Percentiles rank a stretch among this genome's conserved stretches.
phyloP scores from a whole-genome alignment of 1,139 yeast genomes.

The Kurtzmaniella quercitrusa region DNA sequence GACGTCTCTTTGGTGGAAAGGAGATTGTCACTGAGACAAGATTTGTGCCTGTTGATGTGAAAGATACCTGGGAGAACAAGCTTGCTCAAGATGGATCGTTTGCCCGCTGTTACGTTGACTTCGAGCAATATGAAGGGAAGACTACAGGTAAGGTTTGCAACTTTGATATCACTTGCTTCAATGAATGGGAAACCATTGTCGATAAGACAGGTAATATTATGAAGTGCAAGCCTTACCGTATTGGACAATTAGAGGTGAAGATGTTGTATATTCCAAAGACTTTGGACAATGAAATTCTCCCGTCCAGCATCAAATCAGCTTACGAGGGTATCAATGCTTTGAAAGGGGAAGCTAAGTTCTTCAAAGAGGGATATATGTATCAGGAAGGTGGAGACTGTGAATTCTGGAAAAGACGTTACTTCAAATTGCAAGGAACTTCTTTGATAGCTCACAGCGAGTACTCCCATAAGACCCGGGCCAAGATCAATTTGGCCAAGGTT shows the following conservation, averaged over 20 bases:
- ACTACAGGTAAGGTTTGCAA: constrained; percentile 51
- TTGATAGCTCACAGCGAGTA: constrained; percentile 64
- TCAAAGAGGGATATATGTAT: constrained; percentile 58
- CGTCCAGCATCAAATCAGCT: constrained; percentile 61
- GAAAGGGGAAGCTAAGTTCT: constrained; percentile 30
- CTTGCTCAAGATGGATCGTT: constrained; percentile 86
- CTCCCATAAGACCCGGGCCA: constrained; percentile 59
- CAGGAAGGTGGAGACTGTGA: constrained; percentile 81
- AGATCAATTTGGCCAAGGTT: constrained; percentile 61
- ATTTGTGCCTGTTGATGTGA: constrained; percentile 46
- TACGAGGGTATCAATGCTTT: constrained; percentile 48
- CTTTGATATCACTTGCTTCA: constrained; percentile 60
- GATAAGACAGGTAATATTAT: constrained; percentile 24
- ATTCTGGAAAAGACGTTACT: constrained; percentile 58
- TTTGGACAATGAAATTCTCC: constrained; percentile 54
- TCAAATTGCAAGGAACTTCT: constrained; percentile 55
- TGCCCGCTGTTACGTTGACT: constrained; percentile 67
- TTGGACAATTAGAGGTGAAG: constrained; percentile 66
- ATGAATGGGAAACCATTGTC: constrained; percentile 68
- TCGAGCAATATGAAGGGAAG: constrained; percentile 54
- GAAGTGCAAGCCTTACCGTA: constrained; percentile 51
- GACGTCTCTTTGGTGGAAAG: constrained; percentile 47
- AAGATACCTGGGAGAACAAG: constrained; percentile 53
- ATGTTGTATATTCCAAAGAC: constrained; percentile 69
- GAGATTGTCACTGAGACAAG: constrained; percentile 50